Evolutionary conservation across 2,329 filamentous ascomycete species (phyloP).

Genomic region (Calonectria naviculata): DNA sequence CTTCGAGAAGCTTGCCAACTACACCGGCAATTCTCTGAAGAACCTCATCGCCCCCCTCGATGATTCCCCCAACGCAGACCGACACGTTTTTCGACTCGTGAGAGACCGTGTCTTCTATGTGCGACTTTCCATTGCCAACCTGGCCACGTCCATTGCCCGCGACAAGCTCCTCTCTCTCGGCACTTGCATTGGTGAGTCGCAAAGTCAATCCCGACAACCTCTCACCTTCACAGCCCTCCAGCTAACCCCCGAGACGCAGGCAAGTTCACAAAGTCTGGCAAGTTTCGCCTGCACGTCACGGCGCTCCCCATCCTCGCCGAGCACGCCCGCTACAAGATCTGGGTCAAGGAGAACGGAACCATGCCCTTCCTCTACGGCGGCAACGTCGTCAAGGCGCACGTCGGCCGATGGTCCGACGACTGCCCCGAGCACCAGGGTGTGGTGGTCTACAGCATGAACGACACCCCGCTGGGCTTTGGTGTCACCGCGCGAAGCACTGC

Average conservation of each 20-base stretch:
- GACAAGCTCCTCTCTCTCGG: constrained; percentile 88
- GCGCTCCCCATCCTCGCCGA: constrained; percentile 87
- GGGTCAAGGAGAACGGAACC: constrained; percentile 95
- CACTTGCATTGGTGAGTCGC: constrained; percentile 74
- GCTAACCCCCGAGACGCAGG: constrained; percentile 56
- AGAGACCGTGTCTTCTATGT: constrained; percentile 92
- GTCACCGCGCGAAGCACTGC: constrained; percentile 89
- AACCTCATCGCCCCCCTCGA: constrained; percentile 82
- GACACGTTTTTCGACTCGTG: constrained; percentile 88
- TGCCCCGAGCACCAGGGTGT: constrained; percentile 94
- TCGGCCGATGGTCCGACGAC: constrained; percentile 89
- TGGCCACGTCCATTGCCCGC: constrained; percentile 86
- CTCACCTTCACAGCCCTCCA: no score
- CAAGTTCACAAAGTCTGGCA: constrained; percentile 96
- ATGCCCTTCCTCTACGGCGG: constrained; percentile 98
- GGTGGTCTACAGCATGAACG: constrained; percentile 91
- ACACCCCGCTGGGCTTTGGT: constrained; percentile 93
- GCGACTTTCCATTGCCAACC: constrained; percentile 87
- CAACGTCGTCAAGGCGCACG: constrained; percentile 78
- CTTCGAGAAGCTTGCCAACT: constrained; percentile 93
- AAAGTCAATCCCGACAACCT: background rate
- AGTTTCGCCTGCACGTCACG: constrained; percentile 95
- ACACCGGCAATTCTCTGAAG: constrained; percentile 88
- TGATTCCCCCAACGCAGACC: constrained; percentile 75
- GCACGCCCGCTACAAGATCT: constrained; percentile 95